Evolutionary conservation across 2,329 filamentous ascomycete genomes (phyloP), one percentile per base, ranked within the genome.

Genomic region (Pyrenophora tritici-repentis): DNA sequence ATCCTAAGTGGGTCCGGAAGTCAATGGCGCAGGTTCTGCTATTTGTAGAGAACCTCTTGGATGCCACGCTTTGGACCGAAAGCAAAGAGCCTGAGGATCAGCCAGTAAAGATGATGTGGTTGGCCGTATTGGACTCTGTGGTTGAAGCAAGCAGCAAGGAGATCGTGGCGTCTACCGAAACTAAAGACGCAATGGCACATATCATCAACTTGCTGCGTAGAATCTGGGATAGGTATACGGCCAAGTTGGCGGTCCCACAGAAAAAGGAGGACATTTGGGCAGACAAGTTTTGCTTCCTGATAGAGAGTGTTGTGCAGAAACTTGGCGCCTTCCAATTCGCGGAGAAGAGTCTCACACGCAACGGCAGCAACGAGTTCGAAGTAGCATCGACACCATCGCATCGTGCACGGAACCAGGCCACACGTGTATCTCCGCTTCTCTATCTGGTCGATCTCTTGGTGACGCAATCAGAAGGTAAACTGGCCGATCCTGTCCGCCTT

Each of bases 161-260:
- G 73, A 88, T 99, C 62, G 96, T 93, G 63, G 86, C 92, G 6
- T 91, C 91, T 0, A 83, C 83, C 10, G 93, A 97, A 55, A 90
- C 91, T 1, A 89, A 90, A 66, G 83, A 86, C 54, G 93, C 92
- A 51, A 81, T 96, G 55, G 87, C 89, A 17, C 81, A 84, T 35
- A 80, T 91, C 17, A 81, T 93, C 42, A 85, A 85, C 35, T 74
- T 91, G 17, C 75, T 96, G 6, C 82, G 85, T 41, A 83, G 81
- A 20, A 72, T 92, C 2, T 96, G 91, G 90, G 78, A 78, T 14
- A 70, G 66, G 10, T 84, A 83, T 2, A 79, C 78, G 3, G 59
- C 66, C 10, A 64, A 72, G 31, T 45, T 73, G 6, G 69, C 71
- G 3, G 46, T 70, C 6, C 55, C 66, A 12, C 67, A 71, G 35